phyloP scores from a whole-genome alignment of 1,139 yeast genomes.

The Geotrichum bryndzae region DNA sequence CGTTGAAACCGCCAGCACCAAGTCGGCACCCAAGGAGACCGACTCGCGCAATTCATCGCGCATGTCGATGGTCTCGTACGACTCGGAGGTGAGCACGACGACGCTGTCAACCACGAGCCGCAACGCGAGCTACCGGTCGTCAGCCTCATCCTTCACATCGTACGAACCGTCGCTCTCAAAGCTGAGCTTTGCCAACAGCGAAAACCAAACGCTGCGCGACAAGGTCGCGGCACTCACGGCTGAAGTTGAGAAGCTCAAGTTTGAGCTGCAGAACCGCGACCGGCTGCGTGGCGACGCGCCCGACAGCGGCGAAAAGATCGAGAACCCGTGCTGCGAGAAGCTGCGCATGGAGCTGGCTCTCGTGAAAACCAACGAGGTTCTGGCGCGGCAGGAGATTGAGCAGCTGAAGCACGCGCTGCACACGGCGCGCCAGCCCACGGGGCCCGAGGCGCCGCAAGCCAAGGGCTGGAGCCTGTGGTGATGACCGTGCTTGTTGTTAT shows the following conservation, averaged over 20 bases:
- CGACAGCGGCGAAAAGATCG: slow-evolving; percentile 16
- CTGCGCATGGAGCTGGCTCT: slow-evolving; percentile 32
- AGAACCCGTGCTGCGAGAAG: slow-evolving; percentile 27
- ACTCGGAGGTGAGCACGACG: slow-evolving; percentile 6
- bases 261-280: slow-evolving; percentile 15
- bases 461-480: neutral
- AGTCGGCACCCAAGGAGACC: neutral
- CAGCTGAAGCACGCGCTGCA: slow-evolving; percentile 27
- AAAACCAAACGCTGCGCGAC: slow-evolving; percentile 14
- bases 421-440: neutral
- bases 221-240: slow-evolving; percentile 14
- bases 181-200: slow-evolving; percentile 4
- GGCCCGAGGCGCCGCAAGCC: neutral
- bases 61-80: slow-evolving; percentile 14
- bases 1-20: neutral
- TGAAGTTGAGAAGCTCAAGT: slow-evolving; percentile 17
- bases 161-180: slow-evolving; percentile 13
- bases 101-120: slow-evolving; percentile 4
- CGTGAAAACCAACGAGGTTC: slow-evolving; percentile 30
- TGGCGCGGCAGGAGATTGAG: slow-evolving; percentile 33
- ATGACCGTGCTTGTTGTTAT: neutral
- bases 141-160: slow-evolving; percentile 16
- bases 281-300: slow-evolving; percentile 1
- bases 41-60: slow-evolving; percentile 1
- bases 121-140: slow-evolving; percentile 4